phyloP scores from a whole-genome alignment of 352 stramenopile species.

The Phytophthora lateralis region DNA sequence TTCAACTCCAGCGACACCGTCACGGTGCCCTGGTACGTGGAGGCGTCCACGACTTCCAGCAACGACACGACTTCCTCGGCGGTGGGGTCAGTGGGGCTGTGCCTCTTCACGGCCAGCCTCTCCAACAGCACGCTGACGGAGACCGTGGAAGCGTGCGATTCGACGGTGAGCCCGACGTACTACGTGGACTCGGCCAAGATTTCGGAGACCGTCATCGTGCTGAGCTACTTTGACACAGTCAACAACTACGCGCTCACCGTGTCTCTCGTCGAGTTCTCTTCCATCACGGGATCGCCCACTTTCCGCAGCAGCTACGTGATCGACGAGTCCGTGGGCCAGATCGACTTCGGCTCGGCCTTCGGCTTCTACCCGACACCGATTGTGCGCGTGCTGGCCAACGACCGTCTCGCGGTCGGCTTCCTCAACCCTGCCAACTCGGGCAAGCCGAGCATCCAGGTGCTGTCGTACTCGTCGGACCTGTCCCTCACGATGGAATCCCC shows the following conservation, averaged over 20 bases:
- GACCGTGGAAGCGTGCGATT: constrained; percentile 53
- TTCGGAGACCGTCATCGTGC: constrained; percentile 58
- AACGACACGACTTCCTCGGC: constrained; percentile 54
- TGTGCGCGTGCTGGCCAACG: constrained; percentile 56
- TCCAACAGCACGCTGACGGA: constrained; percentile 28
- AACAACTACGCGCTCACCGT: constrained; percentile 84
- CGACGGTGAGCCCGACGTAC: constrained; percentile 64
- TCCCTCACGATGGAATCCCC: constrained; percentile 57
- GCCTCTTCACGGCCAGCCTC: constrained; percentile 55
- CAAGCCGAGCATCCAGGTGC: constrained; percentile 77
- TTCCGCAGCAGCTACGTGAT: constrained; percentile 81
- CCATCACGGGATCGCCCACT: constrained; percentile 51
- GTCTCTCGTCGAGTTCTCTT: constrained; percentile 68
- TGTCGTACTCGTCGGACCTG: constrained; percentile 68
- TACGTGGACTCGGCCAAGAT: constrained; percentile 74
- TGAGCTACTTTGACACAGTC: constrained; percentile 72
- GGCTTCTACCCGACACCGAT: constrained; percentile 76
- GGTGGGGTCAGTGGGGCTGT: constrained; percentile 56
- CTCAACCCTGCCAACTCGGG: constrained; percentile 75
- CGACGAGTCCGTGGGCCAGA: constrained; percentile 55
- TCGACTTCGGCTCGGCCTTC: constrained; percentile 69
- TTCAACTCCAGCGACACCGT: constrained; percentile 67
- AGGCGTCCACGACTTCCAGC: constrained; percentile 40
- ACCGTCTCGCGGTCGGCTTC: constrained; percentile 70
- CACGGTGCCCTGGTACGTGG: constrained; percentile 73